A percentile compares a stretch with the other conserved stretches of the same genome.
phyloP scores from a whole-genome alignment of 176 grass and related monocot species.

The Poa annua region DNA sequence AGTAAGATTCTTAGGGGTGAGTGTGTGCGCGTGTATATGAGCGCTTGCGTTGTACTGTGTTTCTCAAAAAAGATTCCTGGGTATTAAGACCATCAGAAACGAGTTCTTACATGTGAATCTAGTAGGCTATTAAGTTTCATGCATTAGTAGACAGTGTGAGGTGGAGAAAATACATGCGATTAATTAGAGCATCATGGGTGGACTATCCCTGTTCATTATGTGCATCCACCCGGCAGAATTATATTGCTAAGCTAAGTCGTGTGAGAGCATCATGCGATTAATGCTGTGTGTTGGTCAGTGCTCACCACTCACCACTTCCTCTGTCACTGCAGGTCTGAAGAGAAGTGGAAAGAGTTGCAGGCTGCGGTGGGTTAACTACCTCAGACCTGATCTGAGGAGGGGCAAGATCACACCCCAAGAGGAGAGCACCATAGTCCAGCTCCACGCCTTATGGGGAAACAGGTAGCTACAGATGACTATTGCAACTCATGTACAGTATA shows the following conservation, averaged over 20 bases:
- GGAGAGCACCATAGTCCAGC: slow-evolving; percentile 81
- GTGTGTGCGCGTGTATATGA: too few species aligned
- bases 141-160: not conserved
- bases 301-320: not conserved
- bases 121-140: not conserved
- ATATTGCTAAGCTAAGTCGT: not conserved
- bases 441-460: slow-evolving; percentile 88
- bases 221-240: not conserved
- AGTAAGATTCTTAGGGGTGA: too few species aligned
- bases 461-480: slow-evolving; percentile 42
- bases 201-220: not conserved
- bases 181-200: not conserved
- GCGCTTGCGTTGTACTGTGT: too few species aligned
- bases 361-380: slow-evolving; percentile 88
- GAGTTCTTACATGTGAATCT: not conserved
- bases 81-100: too few species aligned
- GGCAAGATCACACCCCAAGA: slow-evolving; percentile 81
- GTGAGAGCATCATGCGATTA: too few species aligned
- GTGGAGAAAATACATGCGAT: not conserved
- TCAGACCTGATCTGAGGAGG: slow-evolving; percentile 85
- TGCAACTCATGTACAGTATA: not conserved
- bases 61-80: too few species aligned
- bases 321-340: slow-evolving; percentile 53
- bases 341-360: slow-evolving; percentile 95
- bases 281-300: not conserved